Base-by-base conservation (phyloP, 129 eudicot species). In the Erigeron canadensis region DNA sequence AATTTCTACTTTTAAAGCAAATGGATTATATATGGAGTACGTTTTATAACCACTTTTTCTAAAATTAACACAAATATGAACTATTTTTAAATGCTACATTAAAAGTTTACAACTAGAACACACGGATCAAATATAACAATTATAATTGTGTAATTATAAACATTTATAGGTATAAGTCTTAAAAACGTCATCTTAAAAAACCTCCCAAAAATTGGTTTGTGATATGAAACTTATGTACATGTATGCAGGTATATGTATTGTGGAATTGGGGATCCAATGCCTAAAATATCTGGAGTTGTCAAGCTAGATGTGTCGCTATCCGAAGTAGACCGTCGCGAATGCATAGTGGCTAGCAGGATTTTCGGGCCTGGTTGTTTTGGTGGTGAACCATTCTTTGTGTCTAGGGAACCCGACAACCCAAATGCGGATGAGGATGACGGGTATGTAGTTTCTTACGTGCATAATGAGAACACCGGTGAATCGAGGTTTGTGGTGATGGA, bases 401-500 rank as follows among this genome's bases (percentile, higher is more conserved):
- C 90, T 2, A 70, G 69, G 19, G 83, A 86, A 45, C 83, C 94
- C 2, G 79, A 82, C n/a, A 78, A 84, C 67, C 78, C 68, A 0
- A 28, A 72, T 12, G 84, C 84, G 0, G 91, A 85, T 2, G 96
- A 90, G 76, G 96, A 90, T 62, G 95, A 90, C 42, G 96, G 96
- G 4, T 90, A 90, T 59, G 69, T 90, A 7, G 79, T 90, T 37
- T 38, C 82, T 2, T 90, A 82, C 61, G 88, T 90, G 40, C 96
- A 90, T 15, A 47, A 90, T 44, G 94, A 90, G 69, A 83, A 81
- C 46, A 83, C 80, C 0, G 82, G 83, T 6, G 91, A 90, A 38
- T 87, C 96, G 7, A 79, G 70, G 16, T 90, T 87, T 40, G n/a
- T 90, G 51, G 96, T 87, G n/a, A 90, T 90, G 96, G 95, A 90